Percentiles rank a stretch among this genome's conserved stretches.
These are phyloP conservation scores for Botrytis aclada DNA, from an alignment of 2,329 filamentous ascomycete species.

Conservation along the genomic window DNA sequence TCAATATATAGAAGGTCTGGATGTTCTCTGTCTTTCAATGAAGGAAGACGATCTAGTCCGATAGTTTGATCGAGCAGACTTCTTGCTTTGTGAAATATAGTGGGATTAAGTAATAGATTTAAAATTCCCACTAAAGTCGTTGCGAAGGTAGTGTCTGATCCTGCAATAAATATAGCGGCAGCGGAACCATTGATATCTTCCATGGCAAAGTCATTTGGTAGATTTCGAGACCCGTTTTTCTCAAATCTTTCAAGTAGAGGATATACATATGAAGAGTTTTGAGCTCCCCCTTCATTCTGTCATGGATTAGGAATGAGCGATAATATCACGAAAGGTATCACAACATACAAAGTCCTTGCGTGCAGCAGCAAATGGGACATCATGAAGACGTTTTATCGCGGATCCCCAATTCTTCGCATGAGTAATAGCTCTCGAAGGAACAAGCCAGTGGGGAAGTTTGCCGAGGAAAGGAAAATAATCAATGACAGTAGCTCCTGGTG, in stretches of 20 bases:
- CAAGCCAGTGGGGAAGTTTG: conserved; percentile 41
- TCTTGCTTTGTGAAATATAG: conserved; percentile 47
- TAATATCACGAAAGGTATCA: too few species aligned
- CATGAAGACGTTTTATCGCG: conserved; percentile 43
- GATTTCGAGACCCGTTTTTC: not conserved
- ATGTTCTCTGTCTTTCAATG: conserved; percentile 38
- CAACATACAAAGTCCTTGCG: conserved; percentile 5
- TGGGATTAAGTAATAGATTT: conserved; percentile 39
- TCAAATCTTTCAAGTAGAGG: conserved; percentile 8
- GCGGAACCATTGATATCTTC: conserved; percentile 46
- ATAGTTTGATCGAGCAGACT: conserved; percentile 48
- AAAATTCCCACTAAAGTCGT: conserved; percentile 44
- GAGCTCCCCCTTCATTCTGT: conserved; percentile 16
- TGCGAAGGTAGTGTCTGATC: conserved; percentile 42
- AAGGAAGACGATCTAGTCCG: conserved; percentile 25
- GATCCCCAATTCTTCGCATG: conserved; percentile 33
- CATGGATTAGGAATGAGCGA: conserved; percentile 6
- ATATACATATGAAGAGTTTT: conserved; percentile 17
- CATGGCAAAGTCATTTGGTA: conserved; percentile 21
- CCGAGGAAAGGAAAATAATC: conserved; percentile 45
- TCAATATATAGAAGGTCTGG: conserved; percentile 45
- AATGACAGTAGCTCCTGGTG: conserved; percentile 41
- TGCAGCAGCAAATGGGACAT: conserved; percentile 41
- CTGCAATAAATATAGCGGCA: conserved; percentile 46
- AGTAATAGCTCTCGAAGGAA: conserved; percentile 32